Conservation (phyloP, 208 protist species). For the Borovskyia barvae region DNA sequence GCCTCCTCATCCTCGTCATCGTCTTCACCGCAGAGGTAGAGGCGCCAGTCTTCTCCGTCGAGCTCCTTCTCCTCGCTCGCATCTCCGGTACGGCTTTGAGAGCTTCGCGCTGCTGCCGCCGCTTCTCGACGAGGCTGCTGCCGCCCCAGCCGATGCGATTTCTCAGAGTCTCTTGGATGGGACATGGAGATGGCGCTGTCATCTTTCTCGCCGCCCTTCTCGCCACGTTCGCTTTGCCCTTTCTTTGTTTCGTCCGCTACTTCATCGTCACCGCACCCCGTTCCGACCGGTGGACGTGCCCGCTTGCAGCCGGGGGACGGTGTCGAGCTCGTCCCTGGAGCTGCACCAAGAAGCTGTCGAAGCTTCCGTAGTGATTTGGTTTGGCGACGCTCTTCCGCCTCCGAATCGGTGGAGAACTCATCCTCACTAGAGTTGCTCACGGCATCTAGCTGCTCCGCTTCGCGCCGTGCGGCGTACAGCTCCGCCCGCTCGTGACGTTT, state of each 20-base stretch:
- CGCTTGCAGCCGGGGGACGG: not conserved
- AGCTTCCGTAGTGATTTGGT: slow-evolving; percentile 41
- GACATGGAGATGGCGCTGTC: not conserved
- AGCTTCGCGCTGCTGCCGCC: not conserved
- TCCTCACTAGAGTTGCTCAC: slow-evolving; percentile 79
- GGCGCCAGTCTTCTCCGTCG: slow-evolving; percentile 33
- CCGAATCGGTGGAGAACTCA: slow-evolving; percentile 63
- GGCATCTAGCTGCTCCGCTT: slow-evolving; percentile 66
- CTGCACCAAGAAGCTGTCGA: slow-evolving; percentile 38
- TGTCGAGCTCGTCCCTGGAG: not conserved
- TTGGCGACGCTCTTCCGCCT: slow-evolving; percentile 27
- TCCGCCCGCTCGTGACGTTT: slow-evolving; percentile 75
- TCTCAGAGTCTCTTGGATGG: too few relatives aligned
- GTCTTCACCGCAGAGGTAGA: slow-evolving; percentile 22
- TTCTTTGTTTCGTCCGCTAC: too few relatives aligned
- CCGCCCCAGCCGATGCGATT: slow-evolving; percentile 8
- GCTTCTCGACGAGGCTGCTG: slow-evolving; percentile 8
- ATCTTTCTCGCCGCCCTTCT: not conserved
- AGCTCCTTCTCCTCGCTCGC: slow-evolving; percentile 5
- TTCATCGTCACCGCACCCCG: not conserved
- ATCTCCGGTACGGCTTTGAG: not conserved
- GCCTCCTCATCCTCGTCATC: slow-evolving; percentile 2
- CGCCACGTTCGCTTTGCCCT: too few relatives aligned
- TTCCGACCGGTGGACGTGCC: not conserved
- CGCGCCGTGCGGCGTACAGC: slow-evolving; percentile 72